phyloP scores from a whole-genome alignment of 805 yeast species.

The Lachancea sp. region DNA sequence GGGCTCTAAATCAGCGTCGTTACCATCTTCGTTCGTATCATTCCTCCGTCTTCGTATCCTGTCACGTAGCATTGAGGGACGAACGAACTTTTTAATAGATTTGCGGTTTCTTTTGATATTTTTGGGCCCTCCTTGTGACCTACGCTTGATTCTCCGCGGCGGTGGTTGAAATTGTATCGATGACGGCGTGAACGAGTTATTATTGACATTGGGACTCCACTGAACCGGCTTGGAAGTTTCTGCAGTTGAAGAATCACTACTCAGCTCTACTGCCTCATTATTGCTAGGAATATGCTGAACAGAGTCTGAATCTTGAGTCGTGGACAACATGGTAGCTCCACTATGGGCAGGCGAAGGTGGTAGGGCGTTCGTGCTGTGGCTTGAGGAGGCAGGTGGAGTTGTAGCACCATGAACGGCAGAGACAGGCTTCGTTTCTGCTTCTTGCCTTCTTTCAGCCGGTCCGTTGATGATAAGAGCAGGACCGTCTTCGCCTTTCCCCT shows the following conservation, averaged over 20 bases:
- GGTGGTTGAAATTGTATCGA: slow-evolving; percentile 29
- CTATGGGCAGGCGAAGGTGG: neutral
- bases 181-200: slow-evolving; percentile 2
- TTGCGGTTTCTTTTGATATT: slow-evolving; percentile 2
- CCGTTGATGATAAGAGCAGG: slow-evolving; percentile 73
- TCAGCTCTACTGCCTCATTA: neutral
- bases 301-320: neutral
- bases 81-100: slow-evolving; percentile 1
- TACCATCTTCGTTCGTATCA: slow-evolving; percentile 22
- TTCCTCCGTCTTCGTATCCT: neutral
- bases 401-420: neutral
- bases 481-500: slow-evolving; percentile 49
- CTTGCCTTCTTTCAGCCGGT: slow-evolving; percentile 37
- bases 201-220: neutral
- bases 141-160: neutral
- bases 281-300: neutral
- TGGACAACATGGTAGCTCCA: neutral
- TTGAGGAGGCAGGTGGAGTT: neutral
- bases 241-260: neutral
- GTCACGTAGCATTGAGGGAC: neutral
- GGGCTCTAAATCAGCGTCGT: slow-evolving; percentile 13
- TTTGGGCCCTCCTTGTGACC: neutral
- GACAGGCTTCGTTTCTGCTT: neutral
- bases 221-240: neutral
- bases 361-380: neutral